A percentile compares a stretch with the other conserved stretches of the same genome.
Evolutionary conservation across 2,329 filamentous ascomycete genomes (phyloP).

Genomic region (Ustulina deusta): DNA sequence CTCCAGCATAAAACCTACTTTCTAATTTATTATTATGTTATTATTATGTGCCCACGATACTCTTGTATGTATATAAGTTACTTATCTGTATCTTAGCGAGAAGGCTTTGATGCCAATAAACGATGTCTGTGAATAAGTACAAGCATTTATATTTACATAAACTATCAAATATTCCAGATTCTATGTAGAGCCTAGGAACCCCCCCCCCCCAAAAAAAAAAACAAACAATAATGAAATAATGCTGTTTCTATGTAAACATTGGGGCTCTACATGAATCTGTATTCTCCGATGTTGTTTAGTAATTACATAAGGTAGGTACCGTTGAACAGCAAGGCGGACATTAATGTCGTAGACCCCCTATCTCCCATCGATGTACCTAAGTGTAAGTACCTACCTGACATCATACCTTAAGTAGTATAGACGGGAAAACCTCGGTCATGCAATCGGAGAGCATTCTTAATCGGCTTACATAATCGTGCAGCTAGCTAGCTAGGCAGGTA

Average conservation of each 20-base stretch:
- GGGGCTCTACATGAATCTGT: no score
- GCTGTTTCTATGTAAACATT: no score
- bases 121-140: not conserved
- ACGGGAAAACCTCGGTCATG: no score
- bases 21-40: conserved; percentile 22
- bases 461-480: not conserved
- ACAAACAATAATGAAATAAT: no score
- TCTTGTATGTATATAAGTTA: conserved; percentile 20
- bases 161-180: not conserved
- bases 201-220: no score
- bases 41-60: conserved; percentile 32
- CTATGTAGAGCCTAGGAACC: no score
- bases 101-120: not conserved
- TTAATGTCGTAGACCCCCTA: no score
- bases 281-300: no score
- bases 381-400: not conserved
- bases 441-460: not conserved
- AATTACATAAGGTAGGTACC: no score
- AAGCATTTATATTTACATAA: not conserved
- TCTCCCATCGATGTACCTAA: no score
- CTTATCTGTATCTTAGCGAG: conserved; percentile 8
- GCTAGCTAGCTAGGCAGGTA: conserved; percentile 1
- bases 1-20: conserved; percentile 1
- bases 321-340: no score
- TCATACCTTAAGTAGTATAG: no score